phyloP scores from a whole-genome alignment of 768 basidiomycete species.

The Mycena pura region DNA sequence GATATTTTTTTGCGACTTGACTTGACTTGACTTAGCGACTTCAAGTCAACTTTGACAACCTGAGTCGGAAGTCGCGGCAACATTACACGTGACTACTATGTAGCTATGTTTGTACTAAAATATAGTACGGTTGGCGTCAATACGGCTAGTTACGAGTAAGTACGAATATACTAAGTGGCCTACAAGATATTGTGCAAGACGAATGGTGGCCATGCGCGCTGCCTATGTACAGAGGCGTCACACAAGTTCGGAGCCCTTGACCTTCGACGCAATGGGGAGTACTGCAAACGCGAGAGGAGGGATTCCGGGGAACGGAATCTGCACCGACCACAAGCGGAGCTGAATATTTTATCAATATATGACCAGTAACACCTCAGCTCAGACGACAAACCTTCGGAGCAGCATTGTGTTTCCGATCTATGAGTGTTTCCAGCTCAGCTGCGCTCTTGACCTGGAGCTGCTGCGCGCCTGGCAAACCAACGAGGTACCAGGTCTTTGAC shows the following conservation, averaged over 20 bases:
- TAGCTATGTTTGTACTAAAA: too few relatives aligned
- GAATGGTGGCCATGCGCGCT: too few relatives aligned
- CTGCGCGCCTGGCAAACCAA: background rate
- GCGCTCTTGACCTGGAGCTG: background rate
- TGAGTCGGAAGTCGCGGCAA: too few relatives aligned
- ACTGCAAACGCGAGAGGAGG: background rate
- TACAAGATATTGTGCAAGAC: too few relatives aligned
- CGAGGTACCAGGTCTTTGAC: background rate
- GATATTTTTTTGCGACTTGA: too few relatives aligned
- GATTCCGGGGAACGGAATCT: background rate
- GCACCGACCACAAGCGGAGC: background rate
- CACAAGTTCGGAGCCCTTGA: background rate
- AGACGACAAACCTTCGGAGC: background rate
- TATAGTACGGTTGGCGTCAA: too few relatives aligned
- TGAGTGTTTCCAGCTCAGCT: background rate
- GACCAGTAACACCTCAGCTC: background rate
- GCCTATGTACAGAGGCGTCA: too few relatives aligned
- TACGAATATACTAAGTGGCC: too few relatives aligned
- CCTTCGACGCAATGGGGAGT: background rate
- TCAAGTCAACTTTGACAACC: too few relatives aligned
- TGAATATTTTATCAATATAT: background rate
- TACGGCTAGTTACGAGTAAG: too few relatives aligned
- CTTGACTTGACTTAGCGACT: too few relatives aligned
- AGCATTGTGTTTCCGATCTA: background rate
- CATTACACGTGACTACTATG: too few relatives aligned